Evolutionary conservation across 768 basidiomycete genomes (phyloP).

Genomic region (Hydnomerulius pinastri): DNA sequence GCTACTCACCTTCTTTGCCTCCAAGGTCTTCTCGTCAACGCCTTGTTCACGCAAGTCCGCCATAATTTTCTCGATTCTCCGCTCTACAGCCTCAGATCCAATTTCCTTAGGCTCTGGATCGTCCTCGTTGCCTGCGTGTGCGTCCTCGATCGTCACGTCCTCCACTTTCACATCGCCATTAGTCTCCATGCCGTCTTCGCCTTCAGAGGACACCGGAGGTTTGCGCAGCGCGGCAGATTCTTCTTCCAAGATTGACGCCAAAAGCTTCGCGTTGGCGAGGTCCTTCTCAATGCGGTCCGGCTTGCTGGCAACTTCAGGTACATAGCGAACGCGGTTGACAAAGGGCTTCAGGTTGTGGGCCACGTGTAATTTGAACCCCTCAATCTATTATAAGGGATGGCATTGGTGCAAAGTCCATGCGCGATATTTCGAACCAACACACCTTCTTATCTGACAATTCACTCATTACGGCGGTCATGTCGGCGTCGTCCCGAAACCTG

Average conservation of each 20-base stretch:
- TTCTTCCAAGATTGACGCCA: slow-evolving; percentile 75
- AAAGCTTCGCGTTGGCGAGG: slow-evolving; percentile 68
- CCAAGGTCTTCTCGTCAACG: slow-evolving; percentile 64
- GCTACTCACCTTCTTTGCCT: slow-evolving; percentile 67
- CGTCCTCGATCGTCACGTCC: slow-evolving; percentile 33
- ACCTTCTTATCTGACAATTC: slow-evolving; percentile 89
- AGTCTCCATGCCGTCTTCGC: slow-evolving; percentile 24
- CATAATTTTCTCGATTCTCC: slow-evolving; percentile 76
- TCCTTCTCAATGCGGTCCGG: slow-evolving; percentile 84
- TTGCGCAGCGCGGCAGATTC: slow-evolving; percentile 59
- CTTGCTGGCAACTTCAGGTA: slow-evolving; percentile 80
- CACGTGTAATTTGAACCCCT: slow-evolving; percentile 92
- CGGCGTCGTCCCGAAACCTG: slow-evolving; percentile 80
- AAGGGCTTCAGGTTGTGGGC: slow-evolving; percentile 79
- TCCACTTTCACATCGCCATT: slow-evolving; percentile 30
- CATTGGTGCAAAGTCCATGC: slow-evolving; percentile 7
- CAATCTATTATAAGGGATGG: slow-evolving; percentile 60
- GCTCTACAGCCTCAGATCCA: slow-evolving; percentile 80
- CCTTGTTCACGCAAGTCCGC: slow-evolving; percentile 69
- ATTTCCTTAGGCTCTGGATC: slow-evolving; percentile 60
- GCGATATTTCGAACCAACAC: slow-evolving; percentile 5
- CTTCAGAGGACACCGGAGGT: slow-evolving; percentile 17
- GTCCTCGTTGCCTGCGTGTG: slow-evolving; percentile 38
- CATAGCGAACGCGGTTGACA: slow-evolving; percentile 72
- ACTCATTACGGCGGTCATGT: slow-evolving; percentile 71